A percentile compares a stretch with the other conserved stretches of the same genome.
Evolutionary conservation across 2,329 filamentous ascomycete genomes (phyloP).

Genomic region (Trichoderma sp.): DNA sequence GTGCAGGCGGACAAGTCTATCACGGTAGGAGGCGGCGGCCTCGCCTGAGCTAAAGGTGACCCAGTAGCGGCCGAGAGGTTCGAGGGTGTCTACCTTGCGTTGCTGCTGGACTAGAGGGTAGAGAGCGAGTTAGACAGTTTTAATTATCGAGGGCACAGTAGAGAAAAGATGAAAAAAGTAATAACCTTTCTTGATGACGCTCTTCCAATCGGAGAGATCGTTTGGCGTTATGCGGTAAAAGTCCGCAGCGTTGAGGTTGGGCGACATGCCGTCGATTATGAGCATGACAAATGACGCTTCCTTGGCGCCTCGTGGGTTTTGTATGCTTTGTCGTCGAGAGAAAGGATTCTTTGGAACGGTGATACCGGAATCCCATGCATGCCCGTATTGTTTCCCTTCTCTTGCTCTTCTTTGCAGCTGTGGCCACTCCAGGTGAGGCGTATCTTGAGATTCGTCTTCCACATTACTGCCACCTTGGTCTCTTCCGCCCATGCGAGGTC

Average conservation of each 20-base stretch:
- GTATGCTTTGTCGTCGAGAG: neutral
- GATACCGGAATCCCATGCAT: neutral
- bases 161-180: neutral
- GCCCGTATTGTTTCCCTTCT: neutral
- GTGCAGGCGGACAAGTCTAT: slow-evolving; percentile 38
- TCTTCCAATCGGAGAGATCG: slow-evolving; percentile 69
- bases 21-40: slow-evolving; percentile 63
- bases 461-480: neutral
- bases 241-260: slow-evolving; percentile 64
- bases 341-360: neutral
- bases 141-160: neutral
- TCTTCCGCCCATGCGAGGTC: neutral
- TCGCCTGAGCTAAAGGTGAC: slow-evolving; percentile 63
- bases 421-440: neutral
- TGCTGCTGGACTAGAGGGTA: slow-evolving; percentile 57
- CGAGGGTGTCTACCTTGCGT: slow-evolving; percentile 63
- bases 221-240: slow-evolving; percentile 68
- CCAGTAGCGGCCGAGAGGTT: slow-evolving; percentile 65
- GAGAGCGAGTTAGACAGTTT: neutral
- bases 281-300: slow-evolving; percentile 43
- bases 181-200: slow-evolving; percentile 61
- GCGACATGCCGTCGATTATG: slow-evolving; percentile 59
- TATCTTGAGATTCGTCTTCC: neutral
- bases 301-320: neutral
- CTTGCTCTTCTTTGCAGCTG: slow-evolving; percentile 1